Evolutionary conservation across 352 stramenopile species (phyloP).

Genomic region (Globisporangium spiculum): DNA sequence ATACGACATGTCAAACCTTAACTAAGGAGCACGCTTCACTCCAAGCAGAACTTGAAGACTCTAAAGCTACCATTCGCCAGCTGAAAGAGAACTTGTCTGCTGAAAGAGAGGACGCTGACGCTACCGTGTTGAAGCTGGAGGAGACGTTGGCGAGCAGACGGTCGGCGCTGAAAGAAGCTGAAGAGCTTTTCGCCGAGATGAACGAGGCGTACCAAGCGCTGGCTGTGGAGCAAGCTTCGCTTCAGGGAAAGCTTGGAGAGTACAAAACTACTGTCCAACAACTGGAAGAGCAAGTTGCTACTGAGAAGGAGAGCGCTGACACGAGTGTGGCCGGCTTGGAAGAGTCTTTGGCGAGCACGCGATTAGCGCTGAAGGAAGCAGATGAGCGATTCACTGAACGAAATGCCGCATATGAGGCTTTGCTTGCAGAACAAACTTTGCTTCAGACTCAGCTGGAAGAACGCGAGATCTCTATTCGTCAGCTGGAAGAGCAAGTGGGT

Average conservation of each 20-base stretch:
- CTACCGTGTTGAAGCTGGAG: slow-evolving; percentile 3
- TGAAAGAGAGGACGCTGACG: not conserved
- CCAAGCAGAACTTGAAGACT: not conserved
- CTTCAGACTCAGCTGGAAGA: not conserved
- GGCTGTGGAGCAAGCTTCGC: not conserved
- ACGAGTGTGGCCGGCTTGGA: not conserved
- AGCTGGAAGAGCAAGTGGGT: slow-evolving; percentile 7
- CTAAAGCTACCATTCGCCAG: not conserved
- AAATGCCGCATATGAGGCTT: not conserved
- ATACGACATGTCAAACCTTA: not conserved
- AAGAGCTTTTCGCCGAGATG: not conserved
- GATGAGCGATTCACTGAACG: not conserved
- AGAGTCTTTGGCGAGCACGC: not conserved
- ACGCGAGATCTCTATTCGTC: not conserved
- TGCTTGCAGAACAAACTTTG: not conserved
- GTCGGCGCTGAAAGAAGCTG: not conserved
- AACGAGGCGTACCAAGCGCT: slow-evolving; percentile 2
- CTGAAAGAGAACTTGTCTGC: not conserved
- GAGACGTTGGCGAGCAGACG: not conserved
- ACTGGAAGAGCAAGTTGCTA: slow-evolving; percentile 11
- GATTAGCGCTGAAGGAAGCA: not conserved
- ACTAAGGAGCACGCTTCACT: slow-evolving; percentile 3
- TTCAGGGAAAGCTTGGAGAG: slow-evolving; percentile 3
- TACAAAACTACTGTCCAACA: slow-evolving; percentile 4
- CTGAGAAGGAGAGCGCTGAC: not conserved